Conservation (phyloP, 169 alveolate genomes). For the Plasmodium vivax region DNA sequence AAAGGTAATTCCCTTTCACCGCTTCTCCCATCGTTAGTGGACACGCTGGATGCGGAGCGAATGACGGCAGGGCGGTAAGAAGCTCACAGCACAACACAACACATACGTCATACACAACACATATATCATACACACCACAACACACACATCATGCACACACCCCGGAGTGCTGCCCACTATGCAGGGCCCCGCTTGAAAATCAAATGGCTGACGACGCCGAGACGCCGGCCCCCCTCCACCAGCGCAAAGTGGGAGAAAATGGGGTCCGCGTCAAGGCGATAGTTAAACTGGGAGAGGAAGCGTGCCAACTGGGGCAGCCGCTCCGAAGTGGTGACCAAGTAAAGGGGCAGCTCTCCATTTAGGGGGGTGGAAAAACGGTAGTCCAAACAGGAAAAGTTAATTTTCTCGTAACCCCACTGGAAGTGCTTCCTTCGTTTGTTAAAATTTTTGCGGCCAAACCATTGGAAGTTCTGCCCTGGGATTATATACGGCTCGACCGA, state of each 20-base stretch:
- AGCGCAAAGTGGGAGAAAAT: slow-evolving; percentile 14
- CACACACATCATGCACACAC: too few relatives aligned
- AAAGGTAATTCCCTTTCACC: not conserved
- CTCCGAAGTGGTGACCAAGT: slow-evolving; percentile 30
- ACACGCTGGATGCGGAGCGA: not conserved
- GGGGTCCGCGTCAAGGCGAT: slow-evolving; percentile 29
- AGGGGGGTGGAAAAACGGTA: slow-evolving; percentile 33
- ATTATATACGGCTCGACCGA: slow-evolving; percentile 46
- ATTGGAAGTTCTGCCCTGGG: slow-evolving; percentile 32
- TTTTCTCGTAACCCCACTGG: slow-evolving; percentile 18
- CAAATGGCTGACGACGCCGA: slow-evolving; percentile 26
- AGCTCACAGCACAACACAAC: too few relatives aligned
- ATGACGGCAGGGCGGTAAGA: not conserved
- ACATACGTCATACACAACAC: too few relatives aligned
- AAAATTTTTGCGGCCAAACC: slow-evolving; percentile 51
- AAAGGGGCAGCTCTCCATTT: slow-evolving; percentile 40
- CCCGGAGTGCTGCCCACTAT: not conserved
- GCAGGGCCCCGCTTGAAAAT: slow-evolving; percentile 3
- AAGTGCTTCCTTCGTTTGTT: slow-evolving; percentile 2
- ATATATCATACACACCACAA: too few relatives aligned
- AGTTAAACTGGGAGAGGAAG: slow-evolving; percentile 28
- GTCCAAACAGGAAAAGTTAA: slow-evolving; percentile 49
- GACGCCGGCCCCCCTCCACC: not conserved
- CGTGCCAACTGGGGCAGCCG: not conserved
- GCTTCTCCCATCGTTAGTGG: not conserved